Conservation (phyloP, 768 basidiomycete species). For the Hericium coralloides region DNA sequence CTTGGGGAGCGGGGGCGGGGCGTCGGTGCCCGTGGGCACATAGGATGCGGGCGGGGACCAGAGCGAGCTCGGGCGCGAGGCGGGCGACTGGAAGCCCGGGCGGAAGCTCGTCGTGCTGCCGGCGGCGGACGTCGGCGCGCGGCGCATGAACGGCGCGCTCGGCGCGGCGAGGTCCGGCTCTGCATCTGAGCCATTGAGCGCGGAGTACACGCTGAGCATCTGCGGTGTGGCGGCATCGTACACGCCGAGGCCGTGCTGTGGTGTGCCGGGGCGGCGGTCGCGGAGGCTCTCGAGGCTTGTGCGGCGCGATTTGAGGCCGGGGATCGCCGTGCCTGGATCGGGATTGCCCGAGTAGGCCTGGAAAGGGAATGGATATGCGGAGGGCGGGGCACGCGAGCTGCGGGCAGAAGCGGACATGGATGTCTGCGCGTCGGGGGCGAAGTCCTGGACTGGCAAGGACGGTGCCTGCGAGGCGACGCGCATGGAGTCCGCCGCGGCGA, state of each 20-base stretch:
- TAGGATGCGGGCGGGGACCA: constrained; percentile 48
- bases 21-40: constrained; percentile 12
- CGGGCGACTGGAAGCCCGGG: constrained; percentile 60
- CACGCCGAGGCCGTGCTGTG: too few species aligned
- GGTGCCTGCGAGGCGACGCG: neutral
- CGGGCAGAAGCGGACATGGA: neutral
- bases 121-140: neutral
- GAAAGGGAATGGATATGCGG: constrained; percentile 40
- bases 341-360: constrained; percentile 60
- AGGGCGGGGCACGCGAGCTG: constrained; percentile 27
- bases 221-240: too few species aligned
- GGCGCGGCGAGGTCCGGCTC: constrained; percentile 17
- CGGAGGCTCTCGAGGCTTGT: constrained; percentile 29
- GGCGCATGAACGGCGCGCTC: constrained; percentile 10
- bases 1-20: constrained; percentile 6
- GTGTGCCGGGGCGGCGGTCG: constrained; percentile 5
- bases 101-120: constrained; percentile 33
- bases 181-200: constrained; percentile 14
- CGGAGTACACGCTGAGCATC: too few species aligned
- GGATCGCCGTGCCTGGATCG: constrained; percentile 41
- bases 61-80: constrained; percentile 54
- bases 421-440: constrained; percentile 11
- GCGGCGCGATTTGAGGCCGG: constrained; percentile 26
- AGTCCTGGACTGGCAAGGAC: constrained; percentile 10
- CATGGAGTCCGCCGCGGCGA: constrained; percentile 1